Evolutionary conservation across 2,329 filamentous ascomycete species (phyloP).

Genomic region (Colletotrichum noveboracense): DNA sequence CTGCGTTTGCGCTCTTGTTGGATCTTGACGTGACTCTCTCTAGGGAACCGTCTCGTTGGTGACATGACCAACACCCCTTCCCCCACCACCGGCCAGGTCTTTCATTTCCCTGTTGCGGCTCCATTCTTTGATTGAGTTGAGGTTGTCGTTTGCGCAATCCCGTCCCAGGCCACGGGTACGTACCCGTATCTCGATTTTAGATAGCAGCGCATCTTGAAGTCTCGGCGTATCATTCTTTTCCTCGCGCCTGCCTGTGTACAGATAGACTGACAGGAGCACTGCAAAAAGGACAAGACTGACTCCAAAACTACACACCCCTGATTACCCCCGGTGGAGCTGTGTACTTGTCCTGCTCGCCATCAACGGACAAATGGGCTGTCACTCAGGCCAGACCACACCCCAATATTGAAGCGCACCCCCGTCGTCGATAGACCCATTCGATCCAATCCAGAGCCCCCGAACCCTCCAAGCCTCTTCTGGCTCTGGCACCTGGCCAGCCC

Average conservation of each 20-base stretch:
- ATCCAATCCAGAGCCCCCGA: neutral
- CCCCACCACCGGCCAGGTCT: neutral
- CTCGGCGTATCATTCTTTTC: neutral
- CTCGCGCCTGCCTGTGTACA: neutral
- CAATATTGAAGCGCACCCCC: neutral
- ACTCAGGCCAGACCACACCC: constrained; percentile 1
- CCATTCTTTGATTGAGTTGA: neutral
- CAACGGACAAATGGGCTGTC: constrained; percentile 13
- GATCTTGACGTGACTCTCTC: neutral
- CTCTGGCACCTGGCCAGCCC: neutral
- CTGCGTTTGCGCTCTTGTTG: neutral
- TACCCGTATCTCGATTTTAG: neutral
- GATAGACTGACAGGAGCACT: neutral
- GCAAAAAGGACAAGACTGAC: neutral
- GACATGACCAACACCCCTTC: neutral
- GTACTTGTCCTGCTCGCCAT: neutral
- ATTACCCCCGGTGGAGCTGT: neutral
- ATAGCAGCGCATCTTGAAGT: neutral
- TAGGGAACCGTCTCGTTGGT: neutral
- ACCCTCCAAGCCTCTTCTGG: neutral
- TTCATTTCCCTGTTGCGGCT: neutral
- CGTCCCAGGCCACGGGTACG: neutral
- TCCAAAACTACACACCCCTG: neutral
- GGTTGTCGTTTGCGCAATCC: constrained; percentile 14
- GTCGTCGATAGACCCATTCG: neutral